Evolutionary conservation across 352 stramenopile genomes (phyloP).

Genomic region (Halophytophthora polymorphica): DNA sequence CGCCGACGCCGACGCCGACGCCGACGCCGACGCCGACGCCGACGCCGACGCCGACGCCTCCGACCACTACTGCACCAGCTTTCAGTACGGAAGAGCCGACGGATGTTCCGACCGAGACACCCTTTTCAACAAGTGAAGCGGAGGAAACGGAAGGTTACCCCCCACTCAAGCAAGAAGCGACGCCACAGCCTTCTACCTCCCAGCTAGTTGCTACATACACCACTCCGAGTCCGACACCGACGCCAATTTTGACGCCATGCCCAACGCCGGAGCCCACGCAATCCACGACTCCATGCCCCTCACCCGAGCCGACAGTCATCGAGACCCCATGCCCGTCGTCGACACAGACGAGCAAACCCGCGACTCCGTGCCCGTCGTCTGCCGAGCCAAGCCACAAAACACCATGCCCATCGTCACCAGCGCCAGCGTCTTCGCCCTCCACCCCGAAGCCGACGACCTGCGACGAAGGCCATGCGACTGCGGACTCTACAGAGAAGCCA

Average conservation of each 20-base stretch:
- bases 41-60: neutral
- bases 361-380: neutral
- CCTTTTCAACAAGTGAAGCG: too few relatives aligned
- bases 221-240: neutral
- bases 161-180: too few relatives aligned
- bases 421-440: neutral
- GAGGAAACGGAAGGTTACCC: too few relatives aligned
- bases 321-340: neutral
- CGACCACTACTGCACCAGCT: too few relatives aligned
- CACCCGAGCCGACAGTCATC: neutral
- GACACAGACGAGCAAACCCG: neutral
- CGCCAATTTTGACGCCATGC: neutral
- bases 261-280: neutral
- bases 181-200: too few relatives aligned
- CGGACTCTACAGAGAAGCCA: neutral
- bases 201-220: neutral
- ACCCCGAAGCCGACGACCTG: too few relatives aligned
- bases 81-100: too few relatives aligned
- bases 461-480: neutral
- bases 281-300: neutral
- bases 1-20: neutral
- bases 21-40: neutral
- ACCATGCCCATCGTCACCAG: slow-evolving; percentile 3
- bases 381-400: slow-evolving; percentile 1
- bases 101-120: too few relatives aligned